Percentiles rank a stretch among this genome's conserved stretches.
Conservation (phyloP, 306 rosid species). For the Potentilla sterilis region DNA sequence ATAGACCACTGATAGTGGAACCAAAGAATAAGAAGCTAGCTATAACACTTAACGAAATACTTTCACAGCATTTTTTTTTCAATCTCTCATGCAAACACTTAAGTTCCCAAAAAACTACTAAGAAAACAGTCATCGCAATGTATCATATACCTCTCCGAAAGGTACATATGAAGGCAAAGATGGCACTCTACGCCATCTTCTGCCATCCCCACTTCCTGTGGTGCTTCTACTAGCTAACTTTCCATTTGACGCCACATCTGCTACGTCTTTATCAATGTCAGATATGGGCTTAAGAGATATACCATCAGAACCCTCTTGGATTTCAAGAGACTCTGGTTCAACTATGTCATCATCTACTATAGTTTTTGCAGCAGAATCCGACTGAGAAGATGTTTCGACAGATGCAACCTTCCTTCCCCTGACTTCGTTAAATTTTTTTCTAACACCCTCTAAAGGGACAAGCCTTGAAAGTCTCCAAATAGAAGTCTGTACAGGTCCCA, state of each 20-base stretch:
- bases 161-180: constrained; percentile 96
- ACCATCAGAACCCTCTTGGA: constrained; percentile 87
- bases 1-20: not conserved
- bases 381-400: constrained; percentile 39
- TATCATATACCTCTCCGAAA: constrained; percentile 73
- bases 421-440: constrained; percentile 54
- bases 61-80: not conserved
- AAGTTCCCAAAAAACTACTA: not conserved
- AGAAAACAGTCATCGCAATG: not conserved
- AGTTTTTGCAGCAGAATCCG: constrained; percentile 50
- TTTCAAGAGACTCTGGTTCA: constrained; percentile 89
- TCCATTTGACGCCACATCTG: constrained; percentile 44
- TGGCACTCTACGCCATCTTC: constrained; percentile 77
- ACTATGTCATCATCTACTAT: constrained; percentile 64
- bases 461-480: constrained; percentile 92
- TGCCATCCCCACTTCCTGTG: constrained; percentile 41
- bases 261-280: constrained; percentile 41
- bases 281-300: constrained; percentile 89
- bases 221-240: constrained; percentile 44
- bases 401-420: constrained; percentile 45
- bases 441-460: constrained; percentile 82
- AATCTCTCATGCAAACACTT: not conserved
- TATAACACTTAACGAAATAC: not conserved
- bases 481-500: constrained; percentile 91
- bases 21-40: not conserved